These are phyloP conservation scores for Coemansia sp. DNA, from an alignment of 192 early-diverging fungal genomes.

Conservation along the genomic window DNA sequence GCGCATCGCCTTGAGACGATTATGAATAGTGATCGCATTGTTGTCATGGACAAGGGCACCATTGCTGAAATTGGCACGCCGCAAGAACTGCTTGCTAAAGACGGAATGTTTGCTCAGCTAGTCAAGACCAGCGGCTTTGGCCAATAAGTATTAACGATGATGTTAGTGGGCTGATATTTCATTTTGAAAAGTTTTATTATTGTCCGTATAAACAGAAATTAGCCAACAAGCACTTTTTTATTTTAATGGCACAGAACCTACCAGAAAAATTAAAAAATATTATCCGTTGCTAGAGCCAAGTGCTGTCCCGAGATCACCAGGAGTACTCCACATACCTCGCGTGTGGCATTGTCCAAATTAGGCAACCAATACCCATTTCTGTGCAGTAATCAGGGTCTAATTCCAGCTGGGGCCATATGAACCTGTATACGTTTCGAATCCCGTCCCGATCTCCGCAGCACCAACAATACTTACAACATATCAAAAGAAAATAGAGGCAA, in stretches of 20 bases:
- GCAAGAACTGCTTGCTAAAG: slow-evolving; percentile 12
- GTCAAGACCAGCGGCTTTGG: slow-evolving; percentile 12
- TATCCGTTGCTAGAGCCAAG: no score
- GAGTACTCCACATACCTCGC: no score
- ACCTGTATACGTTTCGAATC: neutral
- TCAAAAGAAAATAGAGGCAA: no score
- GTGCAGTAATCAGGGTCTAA: neutral
- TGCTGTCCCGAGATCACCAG: no score
- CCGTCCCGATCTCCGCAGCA: neutral
- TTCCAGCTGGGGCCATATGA: slow-evolving; percentile 1
- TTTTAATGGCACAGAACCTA: no score
- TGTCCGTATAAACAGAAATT: no score
- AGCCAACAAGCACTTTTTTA: no score
- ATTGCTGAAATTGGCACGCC: slow-evolving; percentile 14
- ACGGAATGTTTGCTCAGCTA: slow-evolving; percentile 12
- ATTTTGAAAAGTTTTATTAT: no score
- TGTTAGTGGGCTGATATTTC: no score
- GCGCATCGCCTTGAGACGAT: slow-evolving; percentile 72
- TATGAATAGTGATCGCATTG: slow-evolving; percentile 65
- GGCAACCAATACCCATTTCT: neutral
- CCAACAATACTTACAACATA: no score
- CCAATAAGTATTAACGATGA: neutral
- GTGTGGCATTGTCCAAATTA: neutral
- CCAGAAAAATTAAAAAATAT: neutral
- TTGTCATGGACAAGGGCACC: slow-evolving; percentile 60